These are phyloP conservation scores for Fusarium multiceps DNA, from an alignment of 2,329 filamentous ascomycete species.

Conservation along the genomic window DNA sequence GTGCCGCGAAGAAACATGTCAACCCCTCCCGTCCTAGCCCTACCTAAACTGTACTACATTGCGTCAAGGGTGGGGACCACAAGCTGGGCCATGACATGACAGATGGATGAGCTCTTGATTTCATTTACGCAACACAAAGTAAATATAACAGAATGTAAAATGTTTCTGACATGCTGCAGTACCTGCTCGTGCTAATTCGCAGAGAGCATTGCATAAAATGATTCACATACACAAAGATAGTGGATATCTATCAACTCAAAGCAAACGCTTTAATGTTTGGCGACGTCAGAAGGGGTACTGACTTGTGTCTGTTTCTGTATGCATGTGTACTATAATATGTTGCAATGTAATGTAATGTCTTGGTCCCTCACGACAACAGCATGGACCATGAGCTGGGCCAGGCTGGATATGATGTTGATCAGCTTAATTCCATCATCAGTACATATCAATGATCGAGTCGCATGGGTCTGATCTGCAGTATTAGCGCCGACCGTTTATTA, in stretches of 20 bases:
- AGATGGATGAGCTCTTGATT: not conserved
- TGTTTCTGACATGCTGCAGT: not conserved
- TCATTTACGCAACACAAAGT: not conserved
- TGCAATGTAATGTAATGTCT: constrained; percentile 9
- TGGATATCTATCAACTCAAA: not conserved
- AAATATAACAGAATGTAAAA: not conserved
- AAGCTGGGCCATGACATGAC: constrained; percentile 2
- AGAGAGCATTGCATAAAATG: not conserved
- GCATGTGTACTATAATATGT: not conserved
- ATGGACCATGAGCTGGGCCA: constrained; percentile 4
- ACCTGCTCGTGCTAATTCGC: not conserved
- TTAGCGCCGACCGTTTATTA: constrained; percentile 17
- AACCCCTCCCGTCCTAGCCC: not conserved
- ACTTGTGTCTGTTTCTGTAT: not conserved
- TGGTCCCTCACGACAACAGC: not conserved
- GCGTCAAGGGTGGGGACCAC: constrained; percentile 24
- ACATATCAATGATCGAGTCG: constrained; percentile 17
- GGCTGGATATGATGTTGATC: constrained; percentile 16
- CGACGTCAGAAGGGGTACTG: constrained; percentile 27
- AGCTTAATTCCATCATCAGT: constrained; percentile 37
- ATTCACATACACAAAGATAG: not conserved
- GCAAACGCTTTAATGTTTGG: not conserved
- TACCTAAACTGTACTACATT: constrained; percentile 13
- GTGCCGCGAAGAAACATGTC: constrained; percentile 14
- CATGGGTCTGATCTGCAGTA: constrained; percentile 15